Base-by-base conservation (phyloP, 495 filamentous ascomycete species). In the Chaetomium cochliodes region DNA sequence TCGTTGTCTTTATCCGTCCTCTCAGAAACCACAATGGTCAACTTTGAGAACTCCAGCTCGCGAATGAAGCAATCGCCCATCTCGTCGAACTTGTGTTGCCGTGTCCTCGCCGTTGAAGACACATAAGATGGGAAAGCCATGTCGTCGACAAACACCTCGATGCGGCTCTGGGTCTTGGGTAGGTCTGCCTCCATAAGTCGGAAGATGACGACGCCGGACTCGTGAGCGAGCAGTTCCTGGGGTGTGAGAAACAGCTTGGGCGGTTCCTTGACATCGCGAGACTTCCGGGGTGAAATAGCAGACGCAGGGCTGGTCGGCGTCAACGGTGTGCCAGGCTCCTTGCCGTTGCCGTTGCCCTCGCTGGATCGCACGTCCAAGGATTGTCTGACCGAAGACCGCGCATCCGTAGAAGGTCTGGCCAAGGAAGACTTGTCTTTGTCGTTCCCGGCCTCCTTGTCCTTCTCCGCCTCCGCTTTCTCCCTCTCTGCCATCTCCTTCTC, bases 31-130 rank as follows among this genome's bases (percentile, higher is more conserved):
- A 92, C 90, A 62, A 99, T 81, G 2, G 93, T 97, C 66, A 99
- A 85, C 73, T 89, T 89, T 1, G 94, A 99, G 67, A 96, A 91
- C 52, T 99, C 94, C 20, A 99, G 84, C 71, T 99, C 94, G 58
- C 94, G 91, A 42, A 99, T 91, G 72, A 99, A 92, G 26, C 92
- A 92, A 77, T 99, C 94, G 28, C 94, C 93, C 63, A 91, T 90
- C 79, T 98, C 94, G 63, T 92, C 87, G 70, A 97, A 90, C 46
- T 84, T 89, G 63, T 84, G 81, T 2, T 82, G 77, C 64, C 82
- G 87, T 7, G 80, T 79, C 67, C 82, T 88, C 33, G 92, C 85
- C 62, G 87, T 91, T 11, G 87, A 83, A 16, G 91, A 92, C n/a
- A 81, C 79, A 71, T 96, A 97, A 2, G 92, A 88, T 1, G 94